Conservation (phyloP, 164 flowering plant species). For the Vitis rupestris region DNA sequence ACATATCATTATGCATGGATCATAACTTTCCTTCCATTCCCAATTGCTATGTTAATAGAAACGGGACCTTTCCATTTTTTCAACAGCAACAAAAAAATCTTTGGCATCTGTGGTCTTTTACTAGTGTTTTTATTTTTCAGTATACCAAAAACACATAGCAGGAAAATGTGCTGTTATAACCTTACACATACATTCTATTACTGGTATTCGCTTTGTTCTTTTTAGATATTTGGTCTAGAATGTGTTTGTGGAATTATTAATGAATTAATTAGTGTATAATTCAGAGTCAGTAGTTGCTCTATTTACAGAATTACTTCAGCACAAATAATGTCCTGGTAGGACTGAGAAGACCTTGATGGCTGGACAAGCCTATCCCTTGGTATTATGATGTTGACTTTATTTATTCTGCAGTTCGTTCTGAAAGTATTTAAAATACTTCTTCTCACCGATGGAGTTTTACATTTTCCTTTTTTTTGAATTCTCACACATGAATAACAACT, state of each 20-base stretch:
- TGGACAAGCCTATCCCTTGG: too few species aligned
- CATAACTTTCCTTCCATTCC: too few species aligned
- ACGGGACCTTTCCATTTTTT: too few species aligned
- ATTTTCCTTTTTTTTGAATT: neutral
- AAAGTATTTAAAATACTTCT: neutral
- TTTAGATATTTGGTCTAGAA: neutral
- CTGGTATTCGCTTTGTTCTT: neutral
- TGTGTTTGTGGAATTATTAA: neutral
- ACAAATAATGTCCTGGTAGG: neutral
- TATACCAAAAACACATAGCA: neutral
- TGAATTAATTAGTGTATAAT: neutral
- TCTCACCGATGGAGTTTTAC: neutral
- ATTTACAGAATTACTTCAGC: neutral
- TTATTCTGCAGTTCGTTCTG: too few species aligned
- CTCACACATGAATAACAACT: neutral
- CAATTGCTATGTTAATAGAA: too few species aligned
- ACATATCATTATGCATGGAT: too few species aligned
- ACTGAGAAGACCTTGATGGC: neutral
- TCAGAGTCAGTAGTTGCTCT: neutral
- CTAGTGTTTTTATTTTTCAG: too few species aligned
- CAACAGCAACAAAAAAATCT: too few species aligned
- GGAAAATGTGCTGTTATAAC: neutral
- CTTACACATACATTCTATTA: neutral
- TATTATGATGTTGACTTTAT: too few species aligned
- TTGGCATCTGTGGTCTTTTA: too few species aligned